Percentiles rank a stretch among this genome's conserved stretches.
phyloP scores from a whole-genome alignment of 306 rosid species.

The Lathyrus oleraceus region DNA sequence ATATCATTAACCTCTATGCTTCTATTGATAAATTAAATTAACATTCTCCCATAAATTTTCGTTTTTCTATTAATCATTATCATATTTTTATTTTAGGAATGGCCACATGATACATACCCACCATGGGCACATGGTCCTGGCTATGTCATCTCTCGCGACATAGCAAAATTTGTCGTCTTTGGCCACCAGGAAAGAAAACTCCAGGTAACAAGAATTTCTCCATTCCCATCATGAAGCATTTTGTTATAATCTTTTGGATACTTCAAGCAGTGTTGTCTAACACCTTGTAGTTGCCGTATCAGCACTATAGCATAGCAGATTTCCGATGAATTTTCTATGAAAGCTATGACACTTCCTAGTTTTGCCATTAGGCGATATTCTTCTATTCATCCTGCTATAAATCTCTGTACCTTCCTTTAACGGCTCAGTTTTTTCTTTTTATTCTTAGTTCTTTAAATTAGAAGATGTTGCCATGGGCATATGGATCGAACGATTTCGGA shows the following conservation, averaged over 20 bases:
- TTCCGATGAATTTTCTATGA: no score
- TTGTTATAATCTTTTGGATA: constrained; percentile 17
- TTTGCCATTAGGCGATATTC: not conserved
- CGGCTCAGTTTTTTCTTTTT: not conserved
- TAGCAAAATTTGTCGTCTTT: constrained; percentile 66
- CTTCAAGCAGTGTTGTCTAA: not conserved
- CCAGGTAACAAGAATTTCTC: constrained; percentile 48
- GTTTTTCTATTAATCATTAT: constrained; percentile 18
- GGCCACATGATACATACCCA: constrained; percentile 81
- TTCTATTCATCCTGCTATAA: not conserved
- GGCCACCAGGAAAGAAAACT: constrained; percentile 75
- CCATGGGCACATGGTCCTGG: constrained; percentile 99
- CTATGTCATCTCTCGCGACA: constrained; percentile 81
- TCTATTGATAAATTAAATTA: not conserved
- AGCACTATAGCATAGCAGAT: no score
- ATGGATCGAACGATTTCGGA: constrained; percentile 79
- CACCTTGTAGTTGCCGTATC: no score
- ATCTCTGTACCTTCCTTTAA: constrained; percentile 2
- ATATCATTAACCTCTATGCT: constrained; percentile 45
- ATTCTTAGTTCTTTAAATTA: constrained; percentile 74
- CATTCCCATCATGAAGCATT: not conserved
- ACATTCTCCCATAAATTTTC: constrained; percentile 8
- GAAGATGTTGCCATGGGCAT: constrained; percentile 98
- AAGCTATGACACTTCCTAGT: no score
- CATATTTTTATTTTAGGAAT: constrained; percentile 56